phyloP scores from a whole-genome alignment of 176 grass and related monocot species.

The Lolium perenne region DNA sequence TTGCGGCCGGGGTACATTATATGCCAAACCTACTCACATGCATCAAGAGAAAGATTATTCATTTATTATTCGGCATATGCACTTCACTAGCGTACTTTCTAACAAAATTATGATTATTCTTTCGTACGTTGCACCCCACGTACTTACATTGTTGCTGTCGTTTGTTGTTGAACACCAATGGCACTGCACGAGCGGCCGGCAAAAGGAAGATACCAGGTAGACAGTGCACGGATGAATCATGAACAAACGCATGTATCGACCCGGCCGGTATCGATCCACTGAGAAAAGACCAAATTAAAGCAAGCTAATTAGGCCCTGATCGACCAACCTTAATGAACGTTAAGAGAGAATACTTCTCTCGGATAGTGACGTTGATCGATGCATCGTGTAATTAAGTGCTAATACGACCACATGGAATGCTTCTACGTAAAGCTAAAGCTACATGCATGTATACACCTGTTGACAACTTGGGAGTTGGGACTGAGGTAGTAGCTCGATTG shows the following conservation, averaged over 20 bases:
- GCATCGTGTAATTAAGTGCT: no score
- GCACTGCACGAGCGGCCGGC: constrained; percentile 5
- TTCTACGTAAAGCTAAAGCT: no score
- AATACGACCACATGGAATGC: no score
- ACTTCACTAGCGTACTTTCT: not conserved
- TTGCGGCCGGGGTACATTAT: not conserved
- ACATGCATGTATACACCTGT: no score
- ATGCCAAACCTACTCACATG: not conserved
- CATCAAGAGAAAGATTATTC: not conserved
- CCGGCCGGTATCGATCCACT: not conserved
- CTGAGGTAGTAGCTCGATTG: no score
- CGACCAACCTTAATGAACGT: constrained; percentile 46
- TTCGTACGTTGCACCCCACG: constrained; percentile 6
- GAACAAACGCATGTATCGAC: not conserved
- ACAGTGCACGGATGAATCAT: not conserved
- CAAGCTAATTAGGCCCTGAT: not conserved
- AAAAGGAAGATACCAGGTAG: not conserved
- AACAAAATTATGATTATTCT: not conserved
- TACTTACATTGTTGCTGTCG: constrained; percentile 12
- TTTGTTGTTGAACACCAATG: constrained; percentile 20
- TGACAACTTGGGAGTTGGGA: no score
- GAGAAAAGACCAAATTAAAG: not conserved
- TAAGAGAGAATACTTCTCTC: not conserved
- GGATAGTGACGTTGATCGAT: no score
- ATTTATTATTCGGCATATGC: not conserved